Percentiles rank a stretch among this genome's conserved stretches.
These are phyloP conservation scores for Elaeis oleifera DNA, from an alignment of 202 grass and related monocot species.

Conservation along the genomic window DNA sequence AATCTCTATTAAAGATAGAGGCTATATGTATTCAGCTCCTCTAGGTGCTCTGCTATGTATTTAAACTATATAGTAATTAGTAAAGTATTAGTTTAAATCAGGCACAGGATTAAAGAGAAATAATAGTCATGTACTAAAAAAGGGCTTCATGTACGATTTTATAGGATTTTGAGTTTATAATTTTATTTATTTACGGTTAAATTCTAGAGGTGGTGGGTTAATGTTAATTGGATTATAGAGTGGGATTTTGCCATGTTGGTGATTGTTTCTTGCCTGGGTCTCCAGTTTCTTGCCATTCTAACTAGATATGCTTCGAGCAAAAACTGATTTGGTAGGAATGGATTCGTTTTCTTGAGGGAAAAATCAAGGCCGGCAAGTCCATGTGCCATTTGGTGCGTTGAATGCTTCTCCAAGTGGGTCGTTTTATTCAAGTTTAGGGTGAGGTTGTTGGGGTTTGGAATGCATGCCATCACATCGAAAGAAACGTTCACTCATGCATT, in stretches of 20 bases:
- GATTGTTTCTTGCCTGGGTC: not conserved
- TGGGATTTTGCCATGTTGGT: not conserved
- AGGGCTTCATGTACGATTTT: too few species aligned
- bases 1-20: too few species aligned
- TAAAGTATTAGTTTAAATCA: too few species aligned
- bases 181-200: too few species aligned
- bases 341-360: not conserved
- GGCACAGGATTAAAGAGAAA: too few species aligned
- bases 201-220: not conserved
- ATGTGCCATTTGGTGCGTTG: not conserved
- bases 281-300: not conserved
- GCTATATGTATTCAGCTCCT: too few species aligned
- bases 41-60: too few species aligned
- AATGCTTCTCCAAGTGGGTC: constrained; percentile 22
- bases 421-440: constrained; percentile 3
- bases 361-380: not conserved
- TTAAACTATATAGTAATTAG: too few species aligned
- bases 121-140: too few species aligned
- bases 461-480: constrained; percentile 36
- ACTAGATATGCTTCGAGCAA: not conserved
- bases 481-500: constrained; percentile 26
- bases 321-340: not conserved
- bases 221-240: not conserved
- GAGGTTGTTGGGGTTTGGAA: constrained; percentile 28
- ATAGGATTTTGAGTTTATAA: not conserved